Evolutionary conservation across 495 filamentous ascomycete species (phyloP).

Genomic region (Penicillium dipodomyicola): DNA sequence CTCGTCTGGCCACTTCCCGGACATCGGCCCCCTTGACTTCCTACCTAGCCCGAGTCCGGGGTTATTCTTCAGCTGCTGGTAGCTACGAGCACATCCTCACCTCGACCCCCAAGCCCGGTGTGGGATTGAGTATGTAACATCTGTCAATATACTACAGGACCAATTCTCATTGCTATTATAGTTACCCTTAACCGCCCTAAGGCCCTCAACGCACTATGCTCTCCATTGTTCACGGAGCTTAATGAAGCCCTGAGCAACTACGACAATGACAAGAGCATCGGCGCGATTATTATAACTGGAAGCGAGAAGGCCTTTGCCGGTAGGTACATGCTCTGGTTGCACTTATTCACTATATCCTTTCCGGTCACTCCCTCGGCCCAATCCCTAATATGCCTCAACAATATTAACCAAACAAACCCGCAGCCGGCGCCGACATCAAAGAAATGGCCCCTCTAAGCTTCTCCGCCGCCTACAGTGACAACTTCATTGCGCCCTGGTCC

Average conservation of each 20-base stretch:
- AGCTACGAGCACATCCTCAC: constrained; percentile 80
- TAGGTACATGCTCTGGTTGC: constrained; percentile 19
- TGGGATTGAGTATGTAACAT: constrained; percentile 70
- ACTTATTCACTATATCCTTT: background rate
- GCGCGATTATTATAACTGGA: constrained; percentile 83
- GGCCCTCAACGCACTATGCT: constrained; percentile 87
- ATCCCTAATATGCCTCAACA: background rate
- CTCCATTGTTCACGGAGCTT: constrained; percentile 83
- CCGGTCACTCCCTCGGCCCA: background rate
- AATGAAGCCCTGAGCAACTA: constrained; percentile 75
- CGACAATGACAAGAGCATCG: constrained; percentile 65
- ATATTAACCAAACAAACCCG: constrained; percentile 8
- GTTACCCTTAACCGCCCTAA: constrained; percentile 96
- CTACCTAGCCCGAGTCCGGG: constrained; percentile 47
- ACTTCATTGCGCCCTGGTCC: constrained; percentile 95
- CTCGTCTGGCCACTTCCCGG: constrained; percentile 60
- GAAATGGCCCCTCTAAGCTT: constrained; percentile 95
- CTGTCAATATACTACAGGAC: background rate
- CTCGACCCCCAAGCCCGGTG: constrained; percentile 79
- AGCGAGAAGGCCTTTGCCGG: constrained; percentile 82
- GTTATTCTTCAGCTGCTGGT: constrained; percentile 55
- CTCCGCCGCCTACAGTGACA: constrained; percentile 72
- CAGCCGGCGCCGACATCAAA: constrained; percentile 95
- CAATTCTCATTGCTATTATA: constrained; percentile 31
- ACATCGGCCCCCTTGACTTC: constrained; percentile 46